These are phyloP conservation scores for Viridothelium virens DNA, from an alignment of 495 filamentous ascomycete genomes.

Conservation along the genomic window DNA sequence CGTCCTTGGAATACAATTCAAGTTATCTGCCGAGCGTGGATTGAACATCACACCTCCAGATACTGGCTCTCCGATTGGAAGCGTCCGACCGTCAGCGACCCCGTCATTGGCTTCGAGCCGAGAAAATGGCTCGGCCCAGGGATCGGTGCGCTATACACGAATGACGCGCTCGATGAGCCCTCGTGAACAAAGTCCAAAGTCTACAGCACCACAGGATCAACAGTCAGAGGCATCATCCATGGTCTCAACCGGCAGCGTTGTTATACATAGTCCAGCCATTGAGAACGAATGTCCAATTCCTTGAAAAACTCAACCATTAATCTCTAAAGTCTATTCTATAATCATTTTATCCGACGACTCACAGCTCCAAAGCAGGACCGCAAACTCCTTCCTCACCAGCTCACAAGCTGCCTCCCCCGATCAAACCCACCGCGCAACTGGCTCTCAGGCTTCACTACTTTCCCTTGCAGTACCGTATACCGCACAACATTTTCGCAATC, in stretches of 20 bases:
- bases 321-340: neutral
- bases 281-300: neutral
- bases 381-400: constrained; percentile 54
- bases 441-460: constrained; percentile 76
- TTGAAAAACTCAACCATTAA: neutral
- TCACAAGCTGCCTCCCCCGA: constrained; percentile 65
- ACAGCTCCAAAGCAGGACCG: neutral
- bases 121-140: neutral
- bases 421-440: constrained; percentile 91
- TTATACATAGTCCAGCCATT: neutral
- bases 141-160: neutral
- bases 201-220: neutral
- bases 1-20: constrained; percentile 11
- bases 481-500: constrained; percentile 90
- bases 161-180: neutral
- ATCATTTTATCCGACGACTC: neutral
- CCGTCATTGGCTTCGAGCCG: neutral
- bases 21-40: neutral
- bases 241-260: neutral
- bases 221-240: constrained; percentile 1
- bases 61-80: neutral
- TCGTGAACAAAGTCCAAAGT: neutral
- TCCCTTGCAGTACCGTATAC: constrained; percentile 86
- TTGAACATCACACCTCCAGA: neutral
- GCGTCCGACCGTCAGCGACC: neutral